Percentiles rank a stretch among this genome's conserved stretches.
phyloP scores from a whole-genome alignment of 768 basidiomycete species.

The Boletellus sp. region DNA sequence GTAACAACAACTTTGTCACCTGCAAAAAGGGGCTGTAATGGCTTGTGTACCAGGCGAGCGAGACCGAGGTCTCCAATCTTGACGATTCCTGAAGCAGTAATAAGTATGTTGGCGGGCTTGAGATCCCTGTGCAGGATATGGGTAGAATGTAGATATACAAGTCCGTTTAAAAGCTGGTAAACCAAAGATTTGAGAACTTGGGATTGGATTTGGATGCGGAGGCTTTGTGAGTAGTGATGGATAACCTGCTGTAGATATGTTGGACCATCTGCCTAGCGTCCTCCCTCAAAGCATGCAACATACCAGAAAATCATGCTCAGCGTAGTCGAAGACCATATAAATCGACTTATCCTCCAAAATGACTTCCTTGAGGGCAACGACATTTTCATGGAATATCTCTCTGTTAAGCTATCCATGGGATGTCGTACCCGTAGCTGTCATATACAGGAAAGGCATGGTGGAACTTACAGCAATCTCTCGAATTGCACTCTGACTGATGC shows the following conservation, averaged over 20 bases:
- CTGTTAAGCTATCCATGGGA: conserved; percentile 63
- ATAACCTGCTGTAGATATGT: conserved; percentile 79
- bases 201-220: conserved; percentile 69
- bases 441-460: background rate
- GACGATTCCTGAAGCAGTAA: conserved; percentile 82
- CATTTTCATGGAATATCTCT: conserved; percentile 86
- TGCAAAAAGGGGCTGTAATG: conserved; percentile 84
- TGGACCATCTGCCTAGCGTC: background rate
- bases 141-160: conserved; percentile 89
- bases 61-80: conserved; percentile 99
- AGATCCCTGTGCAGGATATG: conserved; percentile 97
- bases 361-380: conserved; percentile 89
- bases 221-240: conserved; percentile 91
- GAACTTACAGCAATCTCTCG: conserved; percentile 86
- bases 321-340: conserved; percentile 99
- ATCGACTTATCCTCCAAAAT: conserved; percentile 98
- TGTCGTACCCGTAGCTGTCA: conserved; percentile 14
- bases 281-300: conserved; percentile 25
- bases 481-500: conserved; percentile 96
- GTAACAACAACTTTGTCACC: conserved; percentile 99
- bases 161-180: conserved; percentile 91
- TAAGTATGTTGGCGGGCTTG: conserved; percentile 98
- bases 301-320: conserved; percentile 97
- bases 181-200: conserved; percentile 89
- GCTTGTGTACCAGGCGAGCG: conserved; percentile 86